A percentile compares a stretch with the other conserved stretches of the same genome.
phyloP scores from a whole-genome alignment of 2,329 filamentous ascomycete species.

The Dissoconium aciculare region DNA sequence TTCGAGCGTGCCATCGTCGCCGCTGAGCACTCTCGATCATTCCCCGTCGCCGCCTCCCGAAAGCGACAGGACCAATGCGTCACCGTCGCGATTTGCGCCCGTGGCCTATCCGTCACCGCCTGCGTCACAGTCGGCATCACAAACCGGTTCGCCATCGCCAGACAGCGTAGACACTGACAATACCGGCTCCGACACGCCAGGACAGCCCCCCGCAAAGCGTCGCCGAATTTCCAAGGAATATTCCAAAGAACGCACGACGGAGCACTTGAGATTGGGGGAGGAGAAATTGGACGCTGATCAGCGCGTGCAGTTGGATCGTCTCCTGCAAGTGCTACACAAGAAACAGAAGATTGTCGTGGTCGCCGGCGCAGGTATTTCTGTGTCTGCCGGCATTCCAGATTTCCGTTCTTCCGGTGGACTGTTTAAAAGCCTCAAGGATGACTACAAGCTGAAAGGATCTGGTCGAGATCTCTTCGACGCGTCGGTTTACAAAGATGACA shows the following conservation, averaged over 20 bases:
- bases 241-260: slow-evolving; percentile 56
- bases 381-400: slow-evolving; percentile 90
- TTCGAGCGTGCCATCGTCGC: slow-evolving; percentile 16
- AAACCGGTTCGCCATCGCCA: slow-evolving; percentile 32
- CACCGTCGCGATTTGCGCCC: slow-evolving; percentile 19
- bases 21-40: slow-evolving; percentile 9
- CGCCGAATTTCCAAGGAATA: slow-evolving; percentile 46
- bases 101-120: slow-evolving; percentile 27
- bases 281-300: slow-evolving; percentile 42
- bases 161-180: slow-evolving; percentile 30
- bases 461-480: slow-evolving; percentile 95
- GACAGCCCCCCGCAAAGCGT: slow-evolving; percentile 59
- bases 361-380: slow-evolving; percentile 91
- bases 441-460: slow-evolving; percentile 83
- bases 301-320: slow-evolving; percentile 47
- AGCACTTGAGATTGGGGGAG: slow-evolving; percentile 56
- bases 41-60: slow-evolving; percentile 10
- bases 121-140: slow-evolving; percentile 32
- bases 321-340: slow-evolving; percentile 62
- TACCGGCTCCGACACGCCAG: slow-evolving; percentile 40
- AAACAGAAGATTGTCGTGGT: slow-evolving; percentile 96
- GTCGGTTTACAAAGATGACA: slow-evolving; percentile 87
- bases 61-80: slow-evolving; percentile 8
- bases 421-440: slow-evolving; percentile 68
- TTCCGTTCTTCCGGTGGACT: slow-evolving; percentile 85